These are phyloP conservation scores for Nepenthes mirabilis DNA, from an alignment of 148 eudicot genomes.

Conservation along the genomic window DNA sequence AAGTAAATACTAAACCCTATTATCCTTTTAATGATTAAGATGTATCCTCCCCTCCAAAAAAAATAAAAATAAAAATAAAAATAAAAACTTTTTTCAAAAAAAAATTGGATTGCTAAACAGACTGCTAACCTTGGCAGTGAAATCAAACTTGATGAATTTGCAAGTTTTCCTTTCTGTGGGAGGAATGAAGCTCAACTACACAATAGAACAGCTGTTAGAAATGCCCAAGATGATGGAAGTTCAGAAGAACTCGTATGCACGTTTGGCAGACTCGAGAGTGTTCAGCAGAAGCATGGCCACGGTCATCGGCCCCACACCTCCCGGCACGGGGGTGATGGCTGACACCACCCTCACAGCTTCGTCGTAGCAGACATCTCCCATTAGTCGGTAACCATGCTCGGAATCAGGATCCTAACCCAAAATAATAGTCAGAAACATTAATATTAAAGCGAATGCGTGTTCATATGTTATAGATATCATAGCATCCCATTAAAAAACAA, in stretches of 20 bases:
- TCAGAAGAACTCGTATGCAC: conserved; percentile 15
- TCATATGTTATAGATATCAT: not conserved
- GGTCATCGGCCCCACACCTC: conserved; percentile 52
- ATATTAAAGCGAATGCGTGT: not conserved
- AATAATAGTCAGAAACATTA: not conserved
- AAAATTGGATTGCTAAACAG: too few relatives aligned
- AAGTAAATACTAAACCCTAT: too few relatives aligned
- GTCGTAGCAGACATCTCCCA: conserved; percentile 49
- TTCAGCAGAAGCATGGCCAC: conserved; percentile 44
- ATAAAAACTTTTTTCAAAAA: too few relatives aligned
- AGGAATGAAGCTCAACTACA: too few relatives aligned
- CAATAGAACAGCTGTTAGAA: too few relatives aligned
- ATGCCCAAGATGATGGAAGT: too few relatives aligned
- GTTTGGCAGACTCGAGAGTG: conserved; percentile 36
- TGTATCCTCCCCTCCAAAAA: too few relatives aligned
- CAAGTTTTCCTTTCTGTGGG: too few relatives aligned
- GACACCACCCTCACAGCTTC: conserved; percentile 41
- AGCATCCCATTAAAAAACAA: not conserved
- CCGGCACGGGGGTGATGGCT: conserved; percentile 48
- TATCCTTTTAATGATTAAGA: too few relatives aligned
- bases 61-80: too few relatives aligned
- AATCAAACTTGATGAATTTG: too few relatives aligned
- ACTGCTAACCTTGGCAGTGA: too few relatives aligned
- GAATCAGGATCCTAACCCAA: conserved; percentile 22
- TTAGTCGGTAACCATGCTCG: conserved; percentile 21